Base-by-base conservation (phyloP, 73 alveolate species). In the Paramecium octaurelia region DNA sequence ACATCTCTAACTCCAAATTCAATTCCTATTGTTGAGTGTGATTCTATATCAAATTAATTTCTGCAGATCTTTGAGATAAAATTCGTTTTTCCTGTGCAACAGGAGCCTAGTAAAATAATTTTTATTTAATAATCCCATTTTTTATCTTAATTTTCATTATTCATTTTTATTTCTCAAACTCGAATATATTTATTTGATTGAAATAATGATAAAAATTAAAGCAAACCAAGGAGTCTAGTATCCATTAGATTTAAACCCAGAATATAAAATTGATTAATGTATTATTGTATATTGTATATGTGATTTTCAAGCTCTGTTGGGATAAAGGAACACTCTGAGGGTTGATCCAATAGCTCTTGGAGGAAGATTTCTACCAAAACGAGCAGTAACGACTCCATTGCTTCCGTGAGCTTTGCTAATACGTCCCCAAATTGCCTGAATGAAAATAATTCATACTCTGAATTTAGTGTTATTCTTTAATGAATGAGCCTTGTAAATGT, bases 261-360 rank as follows among this genome's bases (percentile, higher is more conserved):
- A 54, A 18, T 54, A 27, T 27, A 64, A 60, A 64, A 64, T 64
- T 64, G 84, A 64, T 31, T 64, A 64, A 64, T 64, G 84, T 64
- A 64, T 64, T 64, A 64, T 64, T 64, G 42, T 27, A 64, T 64
- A 64, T 64, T 64, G 84, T 64, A 64, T 64, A 34, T 64, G 46
- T 64, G 31, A 64, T 64, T 27, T 64, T 89, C 94, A 89, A 36
- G 94, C 94, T 89, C 94, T 89, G 44, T 89, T 71, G 34, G 98
- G 98, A 93, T 96, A 96, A 70, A 97, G 98, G 97, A 97, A 92
- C 75, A 97, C 99, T 97, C 99, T 97, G 73, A 97, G 96, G 73
- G 86, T 42, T 60, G 96, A 77, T 6, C 99, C 99, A 71, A 97
- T 96, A 64, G 99, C 99, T 92, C 96, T 93, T 14, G 98, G 97